Base-by-base conservation (phyloP, 208 protist genomes). In the Wallacemonas rigidus region DNA sequence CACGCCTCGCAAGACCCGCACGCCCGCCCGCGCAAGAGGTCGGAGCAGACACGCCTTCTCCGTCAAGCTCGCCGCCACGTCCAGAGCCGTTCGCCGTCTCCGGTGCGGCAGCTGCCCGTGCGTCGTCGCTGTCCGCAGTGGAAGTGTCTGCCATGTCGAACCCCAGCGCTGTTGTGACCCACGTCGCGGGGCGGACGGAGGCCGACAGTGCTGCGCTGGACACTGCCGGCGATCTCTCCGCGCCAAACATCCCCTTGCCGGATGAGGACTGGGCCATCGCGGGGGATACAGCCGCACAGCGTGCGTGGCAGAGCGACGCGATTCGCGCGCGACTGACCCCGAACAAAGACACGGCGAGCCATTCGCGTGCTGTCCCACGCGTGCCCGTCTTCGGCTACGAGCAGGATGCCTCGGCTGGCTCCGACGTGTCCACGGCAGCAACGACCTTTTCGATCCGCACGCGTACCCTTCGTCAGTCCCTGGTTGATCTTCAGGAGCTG, bases 61-160 rank as follows among this genome's bases (percentile, higher is more conserved):
- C 56, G 61, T 65, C 64, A 51, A 44, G 53, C 47, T 53, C 53
- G 12, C 60, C 60, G 17, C 41, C 43, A 26, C 60, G 60, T 5
- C 60, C 60, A 9, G 14, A 51, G 51, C 51, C 65, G 39, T 40
- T 17, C 2, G 47, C 4, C 51, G 36, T 5, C 15, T 12, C 53
- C 57, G 3, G 26, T 2, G 55, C 4, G 17, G 56, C 15, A 5
- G 54, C 57, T 2, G 41, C 41, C 14, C 69, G 69, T 14, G 56
- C 41, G 56, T n/a, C 69, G 51, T 65, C 48, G 26, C 74, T 61
- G 38, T 88, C 81, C 4, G 70, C 77, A n/a, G 76, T 92, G 47
- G 84, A 92, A 38, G 80, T 93, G 14, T 90, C 85, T 7, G 87
- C 77, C 26, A 58, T 90, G 47, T 90, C 87, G 14, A 74, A 71